These are phyloP conservation scores for Phytophthora brassicae DNA, from an alignment of 352 stramenopile species.

Conservation along the genomic window DNA sequence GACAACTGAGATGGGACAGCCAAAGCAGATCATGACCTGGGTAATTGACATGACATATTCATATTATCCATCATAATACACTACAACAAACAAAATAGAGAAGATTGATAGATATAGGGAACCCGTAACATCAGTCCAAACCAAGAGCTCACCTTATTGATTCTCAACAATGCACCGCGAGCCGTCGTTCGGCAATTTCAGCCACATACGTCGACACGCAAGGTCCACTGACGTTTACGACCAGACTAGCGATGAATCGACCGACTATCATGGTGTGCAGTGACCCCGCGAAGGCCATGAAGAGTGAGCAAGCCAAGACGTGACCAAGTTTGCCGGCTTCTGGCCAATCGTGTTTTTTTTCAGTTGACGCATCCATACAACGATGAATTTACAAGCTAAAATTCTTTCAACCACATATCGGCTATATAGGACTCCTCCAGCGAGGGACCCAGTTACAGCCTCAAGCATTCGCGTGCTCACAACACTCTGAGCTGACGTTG, in stretches of 20 bases:
- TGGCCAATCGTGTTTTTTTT: constrained; percentile 46
- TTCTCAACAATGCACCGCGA: constrained; percentile 55
- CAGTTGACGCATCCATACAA: background rate
- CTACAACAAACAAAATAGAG: no score
- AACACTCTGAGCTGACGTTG: constrained; percentile 46
- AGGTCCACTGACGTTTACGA: constrained; percentile 60
- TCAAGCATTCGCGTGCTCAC: constrained; percentile 73
- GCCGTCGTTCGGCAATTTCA: constrained; percentile 65
- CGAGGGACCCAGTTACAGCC: constrained; percentile 62
- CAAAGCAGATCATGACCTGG: constrained; percentile 77
- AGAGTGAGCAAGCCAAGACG: constrained; percentile 55
- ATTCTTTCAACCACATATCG: constrained; percentile 24
- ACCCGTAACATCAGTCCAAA: background rate
- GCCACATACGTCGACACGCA: constrained; percentile 70
- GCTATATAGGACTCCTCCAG: constrained; percentile 53
- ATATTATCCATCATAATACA: no score
- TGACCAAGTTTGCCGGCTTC: constrained; percentile 66
- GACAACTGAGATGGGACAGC: constrained; percentile 63
- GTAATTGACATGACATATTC: no score
- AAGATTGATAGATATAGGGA: no score
- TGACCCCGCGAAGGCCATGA: constrained; percentile 66
- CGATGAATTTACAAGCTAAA: background rate
- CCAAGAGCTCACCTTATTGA: constrained; percentile 47
- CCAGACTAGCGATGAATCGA: constrained; percentile 63
- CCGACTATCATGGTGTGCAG: constrained; percentile 55